These are phyloP conservation scores for Monosiga brevicollis DNA, from an alignment of 78 protist genomes.

Conservation along the genomic window DNA sequence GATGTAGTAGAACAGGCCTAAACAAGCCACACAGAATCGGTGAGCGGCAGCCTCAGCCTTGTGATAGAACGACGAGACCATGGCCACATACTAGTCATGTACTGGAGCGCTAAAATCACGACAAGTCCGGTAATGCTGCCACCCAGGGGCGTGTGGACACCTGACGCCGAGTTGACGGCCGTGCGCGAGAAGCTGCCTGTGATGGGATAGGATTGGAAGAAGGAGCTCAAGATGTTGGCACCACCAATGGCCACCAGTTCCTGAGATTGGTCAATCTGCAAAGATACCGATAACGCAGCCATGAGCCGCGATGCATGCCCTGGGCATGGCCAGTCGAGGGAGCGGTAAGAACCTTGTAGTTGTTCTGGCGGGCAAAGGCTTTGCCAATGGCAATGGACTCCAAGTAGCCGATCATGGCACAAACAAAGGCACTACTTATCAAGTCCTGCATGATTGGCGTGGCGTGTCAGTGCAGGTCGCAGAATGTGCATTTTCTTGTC, in stretches of 20 bases:
- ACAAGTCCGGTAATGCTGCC: background rate
- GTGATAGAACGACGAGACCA: too few relatives aligned
- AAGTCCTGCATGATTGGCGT: too few relatives aligned
- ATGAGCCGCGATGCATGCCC: too few relatives aligned
- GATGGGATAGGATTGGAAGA: conserved; percentile 50
- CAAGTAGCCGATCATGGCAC: conserved; percentile 50
- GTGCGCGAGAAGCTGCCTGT: conserved; percentile 56
- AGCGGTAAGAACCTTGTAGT: too few relatives aligned
- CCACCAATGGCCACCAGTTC: conserved; percentile 71
- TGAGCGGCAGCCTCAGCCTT: too few relatives aligned
- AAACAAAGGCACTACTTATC: too few relatives aligned
- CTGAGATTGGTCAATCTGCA: conserved; percentile 43
- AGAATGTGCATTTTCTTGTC: background rate
- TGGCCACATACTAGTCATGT: too few relatives aligned
- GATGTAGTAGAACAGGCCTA: conserved; percentile 1
- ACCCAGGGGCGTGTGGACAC: background rate
- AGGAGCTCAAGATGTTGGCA: conserved; percentile 49
- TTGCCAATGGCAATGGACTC: conserved; percentile 50
- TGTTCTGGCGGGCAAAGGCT: conserved; percentile 31
- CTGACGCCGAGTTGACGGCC: background rate
- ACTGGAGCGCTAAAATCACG: background rate
- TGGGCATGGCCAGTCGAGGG: too few relatives aligned
- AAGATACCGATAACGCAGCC: too few relatives aligned
- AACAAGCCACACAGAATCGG: too few relatives aligned
- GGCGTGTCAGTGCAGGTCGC: conserved; percentile 19